Percentiles rank a stretch among this genome's conserved stretches.
Conservation (phyloP, 2,329 filamentous ascomycete genomes). For the Lachnellula cervina region DNA sequence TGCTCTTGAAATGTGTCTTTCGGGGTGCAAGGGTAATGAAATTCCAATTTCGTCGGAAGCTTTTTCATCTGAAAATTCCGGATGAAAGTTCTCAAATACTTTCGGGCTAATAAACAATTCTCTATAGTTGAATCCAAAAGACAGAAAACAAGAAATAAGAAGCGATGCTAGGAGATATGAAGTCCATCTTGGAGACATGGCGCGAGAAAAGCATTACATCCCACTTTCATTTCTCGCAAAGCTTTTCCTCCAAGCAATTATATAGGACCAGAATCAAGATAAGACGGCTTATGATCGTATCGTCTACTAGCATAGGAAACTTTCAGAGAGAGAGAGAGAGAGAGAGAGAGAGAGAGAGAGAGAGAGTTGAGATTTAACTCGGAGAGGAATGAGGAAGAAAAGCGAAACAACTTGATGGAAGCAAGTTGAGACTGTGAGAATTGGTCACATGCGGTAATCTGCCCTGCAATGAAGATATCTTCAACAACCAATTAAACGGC, state of each 20-base stretch:
- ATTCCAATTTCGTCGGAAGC: not conserved
- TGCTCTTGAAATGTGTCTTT: slow-evolving; percentile 36
- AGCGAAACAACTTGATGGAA: too few species aligned
- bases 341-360: too few species aligned
- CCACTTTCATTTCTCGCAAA: not conserved
- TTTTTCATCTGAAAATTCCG: not conserved
- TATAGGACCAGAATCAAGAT: too few species aligned
- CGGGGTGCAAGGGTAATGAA: slow-evolving; percentile 33
- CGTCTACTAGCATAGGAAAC: too few species aligned
- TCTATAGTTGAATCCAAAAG: not conserved
- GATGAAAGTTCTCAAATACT: not conserved
- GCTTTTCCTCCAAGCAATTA: too few species aligned
- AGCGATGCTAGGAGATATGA: not conserved
- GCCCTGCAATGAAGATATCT: too few species aligned
- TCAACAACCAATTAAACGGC: too few species aligned
- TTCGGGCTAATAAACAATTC: not conserved
- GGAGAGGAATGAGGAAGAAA: too few species aligned
- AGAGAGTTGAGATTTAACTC: too few species aligned
- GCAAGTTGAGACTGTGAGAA: not conserved
- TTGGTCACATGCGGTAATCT: not conserved
- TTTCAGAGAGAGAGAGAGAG: too few species aligned
- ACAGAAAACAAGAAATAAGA: not conserved
- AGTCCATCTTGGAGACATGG: not conserved
- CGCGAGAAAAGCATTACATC: not conserved
- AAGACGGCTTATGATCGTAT: too few species aligned